Base-by-base conservation (phyloP, 129 eudicot genomes). In the Heracleum sosnowskyi region DNA sequence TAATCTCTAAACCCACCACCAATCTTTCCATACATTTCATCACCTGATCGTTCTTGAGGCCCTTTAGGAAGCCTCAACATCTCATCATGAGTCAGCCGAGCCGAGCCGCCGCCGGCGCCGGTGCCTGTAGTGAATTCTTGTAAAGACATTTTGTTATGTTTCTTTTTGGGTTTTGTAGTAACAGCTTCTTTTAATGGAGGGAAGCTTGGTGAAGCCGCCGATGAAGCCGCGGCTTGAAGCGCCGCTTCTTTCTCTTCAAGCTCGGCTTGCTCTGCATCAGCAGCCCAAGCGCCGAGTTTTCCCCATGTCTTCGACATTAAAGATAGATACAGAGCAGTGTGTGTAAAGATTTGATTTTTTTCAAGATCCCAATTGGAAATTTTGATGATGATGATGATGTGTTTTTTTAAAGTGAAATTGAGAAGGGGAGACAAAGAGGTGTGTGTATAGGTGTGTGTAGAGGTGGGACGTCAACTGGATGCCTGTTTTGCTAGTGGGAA, bases 61-160 rank as follows among this genome's bases (percentile, higher is more conserved):
- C 91, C 96, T 26, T 92, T 95, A 49, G 99, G 99, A 9, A 95
- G 92, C 73, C 90, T 83, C 84, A 95, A 84, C 94, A 91, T 95
- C 85, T 91, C 97, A 24, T 80, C 90, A 1, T 86, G 85, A 24
- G 97, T 91, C 79, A 90, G 76, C 62, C 93, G 85, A 13, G 73
- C 83, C 70, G 68, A 9, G 10, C 69, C 75, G 72, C 20, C 60
- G 75, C 2, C 41, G 7, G 74, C 69, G 15, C 83, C 82, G 80
- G 11, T 37, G 42, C 79, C 70, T 35, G n/a, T 40, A 20, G 85
- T 82, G 83, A 92, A 96, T 84, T 96, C 91, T 75, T 89, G 92
- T 9, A 90, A 78, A 72, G 82, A 71, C 99, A 96, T 96, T 72
- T 90, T 92, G 20, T 89, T 90, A 9, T 57, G 66, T 81, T 96